A percentile compares a stretch with the other conserved stretches of the same genome.
phyloP scores from a whole-genome alignment of 352 stramenopile species.

The Halophytophthora polymorphica region DNA sequence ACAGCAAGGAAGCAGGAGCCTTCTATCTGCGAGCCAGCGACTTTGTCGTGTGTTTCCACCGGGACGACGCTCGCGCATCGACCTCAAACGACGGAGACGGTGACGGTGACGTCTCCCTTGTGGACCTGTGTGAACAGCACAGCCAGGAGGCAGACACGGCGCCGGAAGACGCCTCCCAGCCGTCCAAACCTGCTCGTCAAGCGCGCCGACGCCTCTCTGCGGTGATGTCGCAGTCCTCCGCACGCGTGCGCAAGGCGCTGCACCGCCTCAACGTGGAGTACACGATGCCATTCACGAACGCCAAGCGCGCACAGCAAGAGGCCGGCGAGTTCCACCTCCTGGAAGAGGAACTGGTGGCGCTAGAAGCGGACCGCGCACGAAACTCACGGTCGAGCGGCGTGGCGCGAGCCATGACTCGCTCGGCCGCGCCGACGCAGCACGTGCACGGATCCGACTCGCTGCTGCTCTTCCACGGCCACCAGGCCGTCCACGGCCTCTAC shows the following conservation, averaged over 20 bases:
- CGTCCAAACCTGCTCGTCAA: slow-evolving; percentile 3
- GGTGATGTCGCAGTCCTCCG: slow-evolving; percentile 69
- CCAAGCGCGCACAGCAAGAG: slow-evolving; percentile 34
- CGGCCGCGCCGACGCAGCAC: slow-evolving; percentile 15
- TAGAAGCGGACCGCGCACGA: slow-evolving; percentile 18
- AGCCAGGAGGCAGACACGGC: slow-evolving; percentile 2
- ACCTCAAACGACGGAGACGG: neutral
- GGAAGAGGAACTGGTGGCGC: slow-evolving; percentile 36
- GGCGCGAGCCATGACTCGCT: slow-evolving; percentile 13
- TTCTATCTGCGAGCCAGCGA: slow-evolving; percentile 70
- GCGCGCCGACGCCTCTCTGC: slow-evolving; percentile 37
- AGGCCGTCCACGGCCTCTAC: slow-evolving; percentile 65
- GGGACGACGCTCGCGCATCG: slow-evolving; percentile 9
- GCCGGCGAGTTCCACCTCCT: slow-evolving; percentile 45
- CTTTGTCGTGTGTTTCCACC: slow-evolving; percentile 60
- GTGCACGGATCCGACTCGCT: slow-evolving; percentile 66
- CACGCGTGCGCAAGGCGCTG: slow-evolving; percentile 56
- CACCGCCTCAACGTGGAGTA: slow-evolving; percentile 62
- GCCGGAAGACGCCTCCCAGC: slow-evolving; percentile 2
- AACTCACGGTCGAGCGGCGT: slow-evolving; percentile 3
- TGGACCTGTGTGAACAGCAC: slow-evolving; percentile 37
- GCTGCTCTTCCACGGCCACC: slow-evolving; percentile 57
- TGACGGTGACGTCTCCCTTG: slow-evolving; percentile 19
- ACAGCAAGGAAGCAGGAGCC: neutral
- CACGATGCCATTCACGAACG: slow-evolving; percentile 50